Evolutionary conservation across 2,329 filamentous ascomycete species (phyloP).

Genomic region (Fusarium nanum): DNA sequence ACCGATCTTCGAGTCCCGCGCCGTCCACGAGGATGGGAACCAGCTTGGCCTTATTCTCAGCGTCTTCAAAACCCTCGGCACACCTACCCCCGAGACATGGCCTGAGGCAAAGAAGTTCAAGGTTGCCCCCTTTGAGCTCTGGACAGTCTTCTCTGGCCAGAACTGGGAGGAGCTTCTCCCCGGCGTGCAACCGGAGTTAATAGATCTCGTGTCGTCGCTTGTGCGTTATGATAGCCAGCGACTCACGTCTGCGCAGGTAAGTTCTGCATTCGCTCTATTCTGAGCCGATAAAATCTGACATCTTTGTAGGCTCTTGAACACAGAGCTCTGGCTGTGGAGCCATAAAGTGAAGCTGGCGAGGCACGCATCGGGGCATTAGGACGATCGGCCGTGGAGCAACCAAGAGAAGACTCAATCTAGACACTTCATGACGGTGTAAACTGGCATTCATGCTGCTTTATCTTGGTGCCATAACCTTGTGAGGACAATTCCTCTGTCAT

Average conservation of each 20-base stretch:
- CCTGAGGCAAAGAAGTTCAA: constrained; percentile 77
- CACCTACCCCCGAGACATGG: constrained; percentile 83
- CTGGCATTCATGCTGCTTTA: background rate
- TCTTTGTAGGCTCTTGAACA: constrained; percentile 41
- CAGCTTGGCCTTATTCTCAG: constrained; percentile 91
- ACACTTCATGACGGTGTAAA: background rate
- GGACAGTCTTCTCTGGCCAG: constrained; percentile 76
- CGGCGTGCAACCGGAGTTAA: constrained; percentile 66
- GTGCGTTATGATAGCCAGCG: constrained; percentile 79
- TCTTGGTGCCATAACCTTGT: background rate
- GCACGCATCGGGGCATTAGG: background rate
- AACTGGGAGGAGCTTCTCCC: constrained; percentile 78
- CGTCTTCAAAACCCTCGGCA: constrained; percentile 92
- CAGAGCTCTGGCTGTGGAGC: constrained; percentile 14
- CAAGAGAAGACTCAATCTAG: no score
- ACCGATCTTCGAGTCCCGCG: constrained; percentile 85
- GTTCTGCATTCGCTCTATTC: background rate
- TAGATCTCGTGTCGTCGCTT: constrained; percentile 73
- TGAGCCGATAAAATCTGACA: background rate
- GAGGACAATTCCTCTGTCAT: background rate
- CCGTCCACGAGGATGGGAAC: constrained; percentile 81
- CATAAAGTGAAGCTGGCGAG: background rate
- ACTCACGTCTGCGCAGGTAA: constrained; percentile 68
- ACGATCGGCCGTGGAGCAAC: no score
- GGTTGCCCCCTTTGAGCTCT: constrained; percentile 90